Evolutionary conservation across 2,329 filamentous ascomycete species (phyloP).

Genomic region (Trichoderma asperellum): DNA sequence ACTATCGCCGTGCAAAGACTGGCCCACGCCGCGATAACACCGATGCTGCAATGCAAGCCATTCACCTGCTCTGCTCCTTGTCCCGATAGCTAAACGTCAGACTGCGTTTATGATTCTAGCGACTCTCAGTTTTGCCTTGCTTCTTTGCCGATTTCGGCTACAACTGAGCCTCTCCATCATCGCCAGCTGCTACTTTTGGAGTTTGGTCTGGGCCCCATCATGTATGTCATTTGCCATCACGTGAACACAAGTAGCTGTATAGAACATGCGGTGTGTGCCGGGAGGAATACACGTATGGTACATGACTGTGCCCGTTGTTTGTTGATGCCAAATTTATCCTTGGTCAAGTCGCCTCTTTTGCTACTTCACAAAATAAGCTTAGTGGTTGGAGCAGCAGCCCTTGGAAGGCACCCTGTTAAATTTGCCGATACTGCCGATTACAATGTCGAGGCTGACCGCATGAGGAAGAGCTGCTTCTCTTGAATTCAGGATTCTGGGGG

Average conservation of each 20-base stretch:
- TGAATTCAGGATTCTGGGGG: neutral
- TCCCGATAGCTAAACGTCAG: neutral
- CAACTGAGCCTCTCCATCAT: neutral
- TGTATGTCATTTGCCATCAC: neutral
- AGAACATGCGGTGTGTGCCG: neutral
- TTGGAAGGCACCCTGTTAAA: neutral
- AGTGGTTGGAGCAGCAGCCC: neutral
- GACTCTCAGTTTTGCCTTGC: neutral
- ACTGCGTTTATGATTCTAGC: neutral
- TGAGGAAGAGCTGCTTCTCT: neutral
- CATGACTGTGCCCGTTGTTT: neutral
- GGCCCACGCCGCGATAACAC: conserved; percentile 19
- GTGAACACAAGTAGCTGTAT: conserved; percentile 3
- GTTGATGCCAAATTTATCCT: neutral
- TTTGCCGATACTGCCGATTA: conserved; percentile 5
- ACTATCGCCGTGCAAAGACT: neutral
- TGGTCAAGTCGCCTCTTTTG: neutral
- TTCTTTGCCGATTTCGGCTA: neutral
- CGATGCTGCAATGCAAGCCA: neutral
- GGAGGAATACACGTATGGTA: neutral
- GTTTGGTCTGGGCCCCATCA: neutral
- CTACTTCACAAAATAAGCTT: neutral
- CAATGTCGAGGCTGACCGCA: neutral
- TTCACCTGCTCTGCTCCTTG: neutral
- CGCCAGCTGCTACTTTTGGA: neutral